These are phyloP conservation scores for Diaporthe citrichinensis DNA, from an alignment of 2,329 filamentous ascomycete species.

Conservation along the genomic window DNA sequence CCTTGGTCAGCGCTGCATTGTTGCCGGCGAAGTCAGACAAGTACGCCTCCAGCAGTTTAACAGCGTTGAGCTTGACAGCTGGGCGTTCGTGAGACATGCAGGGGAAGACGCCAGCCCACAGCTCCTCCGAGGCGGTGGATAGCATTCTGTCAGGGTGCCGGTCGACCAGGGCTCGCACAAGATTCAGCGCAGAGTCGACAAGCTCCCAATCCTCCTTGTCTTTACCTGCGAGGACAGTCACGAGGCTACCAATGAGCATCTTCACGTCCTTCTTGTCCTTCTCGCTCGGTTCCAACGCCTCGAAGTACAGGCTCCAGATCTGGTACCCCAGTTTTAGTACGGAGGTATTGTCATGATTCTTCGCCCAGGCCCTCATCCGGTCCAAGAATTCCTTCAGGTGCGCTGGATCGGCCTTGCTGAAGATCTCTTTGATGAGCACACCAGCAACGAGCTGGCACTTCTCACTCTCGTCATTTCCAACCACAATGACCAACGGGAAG, in stretches of 20 bases:
- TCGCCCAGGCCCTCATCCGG: conserved; percentile 82
- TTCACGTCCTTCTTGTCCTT: conserved; percentile 78
- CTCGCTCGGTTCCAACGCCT: conserved; percentile 70
- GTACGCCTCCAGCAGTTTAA: conserved; percentile 82
- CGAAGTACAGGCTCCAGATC: conserved; percentile 86
- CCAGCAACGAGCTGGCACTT: conserved; percentile 88
- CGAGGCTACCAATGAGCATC: conserved; percentile 70
- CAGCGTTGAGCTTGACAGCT: conserved; percentile 82
- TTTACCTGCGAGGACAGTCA: conserved; percentile 67
- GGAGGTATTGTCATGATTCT: conserved; percentile 78
- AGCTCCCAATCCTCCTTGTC: conserved; percentile 78
- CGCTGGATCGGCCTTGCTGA: conserved; percentile 82
- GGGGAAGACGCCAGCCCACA: conserved; percentile 80
- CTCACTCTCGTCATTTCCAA: conserved; percentile 89
- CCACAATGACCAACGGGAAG: conserved; percentile 85
- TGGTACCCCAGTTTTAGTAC: conserved; percentile 83
- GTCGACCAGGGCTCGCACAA: conserved; percentile 77
- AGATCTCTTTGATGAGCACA: conserved; percentile 84
- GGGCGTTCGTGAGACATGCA: conserved; percentile 81
- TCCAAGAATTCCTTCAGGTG: conserved; percentile 78
- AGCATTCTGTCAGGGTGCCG: conserved; percentile 76
- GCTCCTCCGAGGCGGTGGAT: conserved; percentile 67
- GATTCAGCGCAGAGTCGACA: conserved; percentile 79
- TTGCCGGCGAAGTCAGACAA: conserved; percentile 83
- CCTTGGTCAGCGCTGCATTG: conserved; percentile 63